Percentiles rank a stretch among this genome's conserved stretches.
Evolutionary conservation across 208 protist genomes (phyloP).

Genomic region (Acanthamoeba culbertsoni): DNA sequence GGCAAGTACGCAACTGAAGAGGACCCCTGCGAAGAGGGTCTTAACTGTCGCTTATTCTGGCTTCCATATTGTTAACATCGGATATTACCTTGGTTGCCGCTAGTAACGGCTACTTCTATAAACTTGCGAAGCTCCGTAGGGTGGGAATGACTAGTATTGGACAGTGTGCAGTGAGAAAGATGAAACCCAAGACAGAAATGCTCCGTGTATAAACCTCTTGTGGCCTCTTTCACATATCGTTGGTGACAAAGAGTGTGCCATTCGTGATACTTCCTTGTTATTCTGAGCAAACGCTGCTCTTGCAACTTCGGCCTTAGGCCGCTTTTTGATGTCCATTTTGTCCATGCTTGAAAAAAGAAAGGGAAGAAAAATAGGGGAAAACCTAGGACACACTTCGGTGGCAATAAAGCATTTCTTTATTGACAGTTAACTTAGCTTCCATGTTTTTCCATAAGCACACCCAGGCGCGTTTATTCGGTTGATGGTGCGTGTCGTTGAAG

Average conservation of each 20-base stretch:
- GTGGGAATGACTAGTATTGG: neutral
- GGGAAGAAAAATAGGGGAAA: too few relatives aligned
- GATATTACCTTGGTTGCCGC: neutral
- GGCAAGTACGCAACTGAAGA: neutral
- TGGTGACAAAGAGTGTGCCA: neutral
- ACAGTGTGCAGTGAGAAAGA: neutral
- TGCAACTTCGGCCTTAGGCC: neutral
- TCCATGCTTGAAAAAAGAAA: too few relatives aligned
- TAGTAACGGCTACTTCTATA: neutral
- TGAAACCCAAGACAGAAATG: too few relatives aligned
- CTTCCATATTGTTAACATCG: neutral
- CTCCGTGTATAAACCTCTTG: too few relatives aligned
- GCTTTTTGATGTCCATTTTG: too few relatives aligned
- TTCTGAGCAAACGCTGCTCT: neutral
- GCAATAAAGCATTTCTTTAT: too few relatives aligned
- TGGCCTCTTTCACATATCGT: neutral
- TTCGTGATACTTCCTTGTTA: neutral
- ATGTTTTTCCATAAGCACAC: too few relatives aligned
- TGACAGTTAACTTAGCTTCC: too few relatives aligned
- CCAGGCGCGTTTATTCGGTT: too few relatives aligned
- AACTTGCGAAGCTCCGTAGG: neutral
- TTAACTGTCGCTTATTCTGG: neutral
- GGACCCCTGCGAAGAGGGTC: neutral
- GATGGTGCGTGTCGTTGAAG: too few relatives aligned
- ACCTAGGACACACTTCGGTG: too few relatives aligned